These are phyloP conservation scores for Helotiales sp. DNA, from an alignment of 2,329 filamentous ascomycete species.

Conservation along the genomic window DNA sequence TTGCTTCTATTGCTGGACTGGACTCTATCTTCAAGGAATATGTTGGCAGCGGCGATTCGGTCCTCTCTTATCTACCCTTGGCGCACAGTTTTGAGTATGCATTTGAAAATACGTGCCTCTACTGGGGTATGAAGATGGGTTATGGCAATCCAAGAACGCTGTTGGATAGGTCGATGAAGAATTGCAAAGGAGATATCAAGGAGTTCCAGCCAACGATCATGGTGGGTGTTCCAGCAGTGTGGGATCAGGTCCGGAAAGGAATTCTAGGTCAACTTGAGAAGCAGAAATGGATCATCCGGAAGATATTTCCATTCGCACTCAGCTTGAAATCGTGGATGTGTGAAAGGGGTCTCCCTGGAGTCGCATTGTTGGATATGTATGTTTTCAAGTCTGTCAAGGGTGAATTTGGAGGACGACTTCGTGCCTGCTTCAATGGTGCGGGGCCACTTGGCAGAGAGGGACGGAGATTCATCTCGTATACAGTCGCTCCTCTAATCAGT, in stretches of 20 bases:
- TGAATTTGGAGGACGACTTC: slow-evolving; percentile 80
- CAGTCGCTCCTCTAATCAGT: slow-evolving; percentile 86
- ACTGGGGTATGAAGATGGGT: slow-evolving; percentile 86
- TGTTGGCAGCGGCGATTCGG: slow-evolving; percentile 72
- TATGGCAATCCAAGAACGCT: slow-evolving; percentile 90
- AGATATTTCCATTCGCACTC: slow-evolving; percentile 64
- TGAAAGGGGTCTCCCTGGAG: slow-evolving; percentile 56
- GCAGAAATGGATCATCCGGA: slow-evolving; percentile 55
- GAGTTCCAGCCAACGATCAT: slow-evolving; percentile 87
- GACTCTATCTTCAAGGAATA: slow-evolving; percentile 73
- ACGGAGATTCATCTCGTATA: slow-evolving; percentile 83
- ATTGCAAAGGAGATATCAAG: slow-evolving; percentile 90
- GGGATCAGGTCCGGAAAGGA: slow-evolving; percentile 96
- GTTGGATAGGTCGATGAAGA: slow-evolving; percentile 79
- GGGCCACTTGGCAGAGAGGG: slow-evolving; percentile 85
- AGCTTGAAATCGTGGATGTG: slow-evolving; percentile 57
- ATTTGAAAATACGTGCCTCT: slow-evolving; percentile 87
- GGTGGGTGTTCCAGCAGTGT: slow-evolving; percentile 92
- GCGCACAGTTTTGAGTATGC: slow-evolving; percentile 96
- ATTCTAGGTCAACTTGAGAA: background rate
- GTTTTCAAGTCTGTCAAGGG: slow-evolving; percentile 90
- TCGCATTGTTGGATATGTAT: slow-evolving; percentile 70
- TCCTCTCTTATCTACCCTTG: slow-evolving; percentile 89
- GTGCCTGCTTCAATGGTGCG: slow-evolving; percentile 90
- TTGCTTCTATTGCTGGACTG: slow-evolving; percentile 83